Evolutionary conservation across 306 rosid species (phyloP).

Genomic region (Heteromeles arbutifolia): DNA sequence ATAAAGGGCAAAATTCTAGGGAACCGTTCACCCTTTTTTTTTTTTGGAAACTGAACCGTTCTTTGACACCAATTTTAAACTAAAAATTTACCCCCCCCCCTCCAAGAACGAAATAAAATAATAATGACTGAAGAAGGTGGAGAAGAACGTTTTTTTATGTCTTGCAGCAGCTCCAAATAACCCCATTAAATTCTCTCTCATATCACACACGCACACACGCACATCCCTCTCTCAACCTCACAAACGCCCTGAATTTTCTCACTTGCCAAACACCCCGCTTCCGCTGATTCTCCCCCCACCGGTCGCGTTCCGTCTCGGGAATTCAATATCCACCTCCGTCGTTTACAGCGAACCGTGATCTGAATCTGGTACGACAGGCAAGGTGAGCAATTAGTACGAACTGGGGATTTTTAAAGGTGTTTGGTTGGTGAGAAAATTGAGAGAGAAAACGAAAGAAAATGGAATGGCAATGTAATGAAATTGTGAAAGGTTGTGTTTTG

Average conservation of each 20-base stretch:
- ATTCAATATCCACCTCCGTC: not conserved
- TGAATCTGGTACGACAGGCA: not conserved
- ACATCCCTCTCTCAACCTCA: slow-evolving; percentile 3
- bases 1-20: not conserved
- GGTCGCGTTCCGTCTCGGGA: not conserved
- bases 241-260: slow-evolving; percentile 5
- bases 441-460: not conserved
- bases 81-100: not conserved
- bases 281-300: not conserved
- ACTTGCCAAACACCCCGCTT: not conserved
- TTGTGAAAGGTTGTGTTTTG: not conserved
- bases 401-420: not conserved
- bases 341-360: not conserved
- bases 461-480: not conserved
- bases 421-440: slow-evolving; percentile 7
- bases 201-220: not conserved
- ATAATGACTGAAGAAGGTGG: not conserved
- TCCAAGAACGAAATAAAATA: not conserved
- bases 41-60: no score
- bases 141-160: not conserved
- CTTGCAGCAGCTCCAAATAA: not conserved
- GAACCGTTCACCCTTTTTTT: not conserved
- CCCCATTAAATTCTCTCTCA: not conserved
- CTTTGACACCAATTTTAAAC: not conserved
- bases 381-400: slow-evolving; percentile 9